A percentile compares a stretch with the other conserved stretches of the same genome.
Evolutionary conservation across 768 basidiomycete species (phyloP).

Genomic region (Xerocomus brunneocitrinus): DNA sequence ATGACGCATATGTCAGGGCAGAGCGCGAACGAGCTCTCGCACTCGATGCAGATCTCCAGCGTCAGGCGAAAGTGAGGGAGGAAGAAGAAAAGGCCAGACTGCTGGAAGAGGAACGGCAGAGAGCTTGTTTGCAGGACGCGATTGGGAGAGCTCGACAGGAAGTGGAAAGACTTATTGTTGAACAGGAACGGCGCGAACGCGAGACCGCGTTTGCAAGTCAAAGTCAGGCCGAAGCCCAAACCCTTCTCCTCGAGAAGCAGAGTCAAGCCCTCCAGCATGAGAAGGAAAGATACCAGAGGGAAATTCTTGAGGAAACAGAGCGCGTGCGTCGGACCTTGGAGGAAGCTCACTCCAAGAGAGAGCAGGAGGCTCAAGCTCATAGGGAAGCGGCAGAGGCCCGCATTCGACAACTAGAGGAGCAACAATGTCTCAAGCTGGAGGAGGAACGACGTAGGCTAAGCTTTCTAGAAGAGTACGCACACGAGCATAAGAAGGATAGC

Average conservation of each 20-base stretch:
- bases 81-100: conserved; percentile 24
- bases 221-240: conserved; percentile 25
- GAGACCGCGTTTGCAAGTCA: conserved; percentile 21
- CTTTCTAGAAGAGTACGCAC: conserved; percentile 24
- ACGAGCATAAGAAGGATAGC: conserved; percentile 16
- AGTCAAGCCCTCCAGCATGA: conserved; percentile 19
- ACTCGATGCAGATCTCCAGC: conserved; percentile 27
- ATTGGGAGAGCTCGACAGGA: conserved; percentile 23
- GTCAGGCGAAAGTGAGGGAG: conserved; percentile 18
- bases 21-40: conserved; percentile 29
- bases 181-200: conserved; percentile 23
- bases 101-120: conserved; percentile 25
- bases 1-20: conserved; percentile 20
- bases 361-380: conserved; percentile 15
- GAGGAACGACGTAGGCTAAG: conserved; percentile 24
- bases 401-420: conserved; percentile 23
- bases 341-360: conserved; percentile 25
- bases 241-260: conserved; percentile 21
- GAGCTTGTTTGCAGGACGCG: conserved; percentile 25
- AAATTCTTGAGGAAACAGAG: conserved; percentile 23
- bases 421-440: conserved; percentile 24
- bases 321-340: conserved; percentile 21
- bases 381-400: conserved; percentile 22
- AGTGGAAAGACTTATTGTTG: conserved; percentile 20
- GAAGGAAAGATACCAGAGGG: conserved; percentile 21